Evolutionary conservation across 257 asterid species (phyloP).

Genomic region (Rehmannia glutinosa): DNA sequence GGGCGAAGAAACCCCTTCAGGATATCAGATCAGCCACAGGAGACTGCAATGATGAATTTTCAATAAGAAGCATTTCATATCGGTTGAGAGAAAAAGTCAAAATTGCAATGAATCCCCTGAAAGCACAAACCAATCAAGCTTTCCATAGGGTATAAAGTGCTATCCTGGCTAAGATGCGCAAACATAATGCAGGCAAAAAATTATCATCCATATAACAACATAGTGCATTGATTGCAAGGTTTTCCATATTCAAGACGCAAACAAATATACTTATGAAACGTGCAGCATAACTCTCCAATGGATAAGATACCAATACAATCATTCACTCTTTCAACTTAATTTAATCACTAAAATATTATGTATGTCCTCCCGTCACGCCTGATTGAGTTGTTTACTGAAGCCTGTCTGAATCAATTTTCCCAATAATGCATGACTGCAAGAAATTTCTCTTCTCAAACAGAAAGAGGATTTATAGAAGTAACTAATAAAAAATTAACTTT

Average conservation of each 20-base stretch:
- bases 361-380: too few relatives aligned
- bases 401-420: not conserved
- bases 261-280: not conserved
- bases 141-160: too few relatives aligned
- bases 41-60: constrained; percentile 27
- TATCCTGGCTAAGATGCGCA: too few relatives aligned
- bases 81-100: too few relatives aligned
- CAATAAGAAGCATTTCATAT: not conserved
- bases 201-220: not conserved
- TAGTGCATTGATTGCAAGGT: not conserved
- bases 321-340: not conserved
- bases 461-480: too few relatives aligned
- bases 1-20: constrained; percentile 30
- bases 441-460: too few relatives aligned
- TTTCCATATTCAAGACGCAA: not conserved
- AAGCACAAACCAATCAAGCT: too few relatives aligned
- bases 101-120: too few relatives aligned
- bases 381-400: too few relatives aligned
- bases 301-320: not conserved
- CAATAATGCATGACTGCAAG: too few relatives aligned
- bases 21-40: constrained; percentile 36
- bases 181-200: not conserved
- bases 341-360: too few relatives aligned
- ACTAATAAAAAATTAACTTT: too few relatives aligned
- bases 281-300: not conserved